phyloP scores from a whole-genome alignment of 768 basidiomycete genomes.

The Obba rivulosa region DNA sequence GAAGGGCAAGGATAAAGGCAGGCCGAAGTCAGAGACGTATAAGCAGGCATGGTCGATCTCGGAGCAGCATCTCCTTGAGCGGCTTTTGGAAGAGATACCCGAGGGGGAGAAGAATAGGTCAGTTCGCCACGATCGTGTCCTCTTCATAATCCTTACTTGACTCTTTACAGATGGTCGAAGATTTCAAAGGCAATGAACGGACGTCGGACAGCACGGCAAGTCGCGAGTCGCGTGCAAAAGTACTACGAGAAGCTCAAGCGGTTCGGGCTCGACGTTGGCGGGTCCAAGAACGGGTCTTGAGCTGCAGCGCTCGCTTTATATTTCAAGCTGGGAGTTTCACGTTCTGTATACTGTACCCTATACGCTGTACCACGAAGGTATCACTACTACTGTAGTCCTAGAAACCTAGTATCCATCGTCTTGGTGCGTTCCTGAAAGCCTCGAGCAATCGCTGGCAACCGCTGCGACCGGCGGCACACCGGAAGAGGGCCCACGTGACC shows the following conservation, averaged over 20 bases:
- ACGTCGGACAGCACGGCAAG: conserved; percentile 70
- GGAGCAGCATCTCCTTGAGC: conserved; percentile 75
- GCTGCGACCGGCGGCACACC: too few relatives aligned
- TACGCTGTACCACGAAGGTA: too few relatives aligned
- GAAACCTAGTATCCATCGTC: too few relatives aligned
- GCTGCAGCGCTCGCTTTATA: too few relatives aligned
- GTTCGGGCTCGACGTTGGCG: conserved; percentile 51
- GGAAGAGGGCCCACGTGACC: too few relatives aligned
- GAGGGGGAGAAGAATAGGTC: conserved; percentile 73
- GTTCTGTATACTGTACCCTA: too few relatives aligned
- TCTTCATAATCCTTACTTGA: conserved; percentile 4
- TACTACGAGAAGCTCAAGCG: conserved; percentile 81
- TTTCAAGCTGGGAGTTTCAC: too few relatives aligned
- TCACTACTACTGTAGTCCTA: too few relatives aligned
- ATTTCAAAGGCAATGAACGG: conserved; percentile 82
- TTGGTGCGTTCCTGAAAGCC: too few relatives aligned
- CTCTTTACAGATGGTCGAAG: conserved; percentile 58
- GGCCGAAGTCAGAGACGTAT: conserved; percentile 68
- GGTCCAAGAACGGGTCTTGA: too few relatives aligned
- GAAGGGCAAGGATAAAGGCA: conserved; percentile 18
- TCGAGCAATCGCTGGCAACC: too few relatives aligned
- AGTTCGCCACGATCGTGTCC: conserved; percentile 15
- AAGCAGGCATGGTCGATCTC: conserved; percentile 74
- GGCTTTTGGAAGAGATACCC: conserved; percentile 69
- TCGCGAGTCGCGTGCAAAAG: conserved; percentile 86